Evolutionary conservation across 768 basidiomycete species (phyloP).

Genomic region (Macrolepiota fuliginosa): DNA sequence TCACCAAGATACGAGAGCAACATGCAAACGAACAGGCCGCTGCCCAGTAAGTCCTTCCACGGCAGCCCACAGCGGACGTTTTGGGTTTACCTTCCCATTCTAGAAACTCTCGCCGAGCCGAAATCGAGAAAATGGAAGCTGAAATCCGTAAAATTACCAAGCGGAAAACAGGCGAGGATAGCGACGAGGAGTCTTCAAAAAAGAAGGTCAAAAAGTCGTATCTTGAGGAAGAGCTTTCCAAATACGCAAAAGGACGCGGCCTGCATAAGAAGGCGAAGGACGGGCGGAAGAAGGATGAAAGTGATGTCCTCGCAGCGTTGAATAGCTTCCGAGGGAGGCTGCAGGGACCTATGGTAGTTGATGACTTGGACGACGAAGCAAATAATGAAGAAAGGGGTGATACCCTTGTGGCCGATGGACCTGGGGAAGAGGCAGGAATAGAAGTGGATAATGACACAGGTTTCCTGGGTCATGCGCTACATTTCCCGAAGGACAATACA

Average conservation of each 20-base stretch:
- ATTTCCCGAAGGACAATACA: slow-evolving; percentile 75
- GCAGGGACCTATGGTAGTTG: slow-evolving; percentile 38
- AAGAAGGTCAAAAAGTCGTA: slow-evolving; percentile 67
- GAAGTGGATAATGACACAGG: slow-evolving; percentile 79
- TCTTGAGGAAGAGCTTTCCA: slow-evolving; percentile 78
- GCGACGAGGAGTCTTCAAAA: slow-evolving; percentile 61
- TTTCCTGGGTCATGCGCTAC: slow-evolving; percentile 70
- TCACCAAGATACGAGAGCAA: slow-evolving; percentile 71
- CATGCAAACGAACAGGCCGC: slow-evolving; percentile 71
- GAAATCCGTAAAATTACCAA: slow-evolving; percentile 79
- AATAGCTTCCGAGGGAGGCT: slow-evolving; percentile 72
- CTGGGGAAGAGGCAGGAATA: slow-evolving; percentile 47
- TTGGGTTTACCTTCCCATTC: neutral
- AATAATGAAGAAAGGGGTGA: slow-evolving; percentile 21
- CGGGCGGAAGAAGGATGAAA: slow-evolving; percentile 64
- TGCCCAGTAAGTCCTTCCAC: slow-evolving; percentile 43
- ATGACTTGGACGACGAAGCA: slow-evolving; percentile 15
- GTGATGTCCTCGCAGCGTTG: slow-evolving; percentile 65
- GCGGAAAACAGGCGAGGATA: slow-evolving; percentile 51
- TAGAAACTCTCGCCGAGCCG: slow-evolving; percentile 64
- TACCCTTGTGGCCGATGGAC: slow-evolving; percentile 20
- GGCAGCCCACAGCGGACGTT: neutral
- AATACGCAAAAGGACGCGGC: slow-evolving; percentile 69
- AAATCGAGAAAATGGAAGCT: slow-evolving; percentile 87
- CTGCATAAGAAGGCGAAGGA: slow-evolving; percentile 48